Evolutionary conservation across 345 rosid species (phyloP).

Genomic region (Excoecaria cochinchinensis): DNA sequence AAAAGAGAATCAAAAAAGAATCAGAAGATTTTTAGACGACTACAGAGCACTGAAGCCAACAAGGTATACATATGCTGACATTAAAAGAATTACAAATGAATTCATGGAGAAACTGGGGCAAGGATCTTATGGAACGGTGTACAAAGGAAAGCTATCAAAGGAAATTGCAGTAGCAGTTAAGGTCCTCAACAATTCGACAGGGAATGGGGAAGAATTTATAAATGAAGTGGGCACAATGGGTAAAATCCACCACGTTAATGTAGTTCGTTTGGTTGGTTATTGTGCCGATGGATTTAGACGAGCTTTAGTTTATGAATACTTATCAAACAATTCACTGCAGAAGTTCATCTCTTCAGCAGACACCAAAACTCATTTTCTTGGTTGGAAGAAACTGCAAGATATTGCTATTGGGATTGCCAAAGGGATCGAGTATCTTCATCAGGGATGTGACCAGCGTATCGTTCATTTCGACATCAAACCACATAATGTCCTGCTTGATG

Average conservation of each 20-base stretch:
- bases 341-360: slow-evolving; percentile 8
- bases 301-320: slow-evolving; percentile 14
- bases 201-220: slow-evolving; percentile 28
- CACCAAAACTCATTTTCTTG: not conserved
- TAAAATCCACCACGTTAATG: slow-evolving; percentile 26
- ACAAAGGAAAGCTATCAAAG: slow-evolving; percentile 24
- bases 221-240: slow-evolving; percentile 32
- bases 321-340: not conserved
- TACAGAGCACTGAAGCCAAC: slow-evolving; percentile 27
- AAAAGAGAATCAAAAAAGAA: slow-evolving; percentile 9
- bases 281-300: not conserved
- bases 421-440: slow-evolving; percentile 26
- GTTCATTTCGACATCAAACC: slow-evolving; percentile 23
- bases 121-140: slow-evolving; percentile 30
- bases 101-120: slow-evolving; percentile 22
- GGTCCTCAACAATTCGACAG: slow-evolving; percentile 20
- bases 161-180: slow-evolving; percentile 30
- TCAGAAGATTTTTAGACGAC: slow-evolving; percentile 25
- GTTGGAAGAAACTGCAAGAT: slow-evolving; percentile 21
- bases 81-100: slow-evolving; percentile 21
- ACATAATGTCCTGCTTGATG: slow-evolving; percentile 8
- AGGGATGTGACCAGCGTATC: slow-evolving; percentile 24
- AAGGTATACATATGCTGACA: slow-evolving; percentile 19
- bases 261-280: slow-evolving; percentile 21
- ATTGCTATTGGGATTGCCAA: slow-evolving; percentile 25